phyloP scores from a whole-genome alignment of 2,329 filamentous ascomycete genomes.

The Karstenula rhodostoma region DNA sequence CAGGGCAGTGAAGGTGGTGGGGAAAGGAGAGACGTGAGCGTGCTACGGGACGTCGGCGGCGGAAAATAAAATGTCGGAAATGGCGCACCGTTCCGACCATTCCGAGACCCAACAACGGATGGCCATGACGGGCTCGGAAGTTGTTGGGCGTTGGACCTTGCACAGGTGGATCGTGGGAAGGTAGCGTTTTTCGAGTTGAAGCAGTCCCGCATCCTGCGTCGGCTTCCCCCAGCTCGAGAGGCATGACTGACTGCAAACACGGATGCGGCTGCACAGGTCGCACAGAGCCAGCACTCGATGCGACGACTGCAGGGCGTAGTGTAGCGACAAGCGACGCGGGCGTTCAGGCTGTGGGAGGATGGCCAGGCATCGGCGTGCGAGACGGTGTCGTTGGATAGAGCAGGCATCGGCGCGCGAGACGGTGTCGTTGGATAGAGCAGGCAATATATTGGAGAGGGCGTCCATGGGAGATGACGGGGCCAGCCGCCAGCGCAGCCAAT shows the following conservation, averaged over 20 bases:
- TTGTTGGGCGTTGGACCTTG: no score
- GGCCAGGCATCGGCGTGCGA: not conserved
- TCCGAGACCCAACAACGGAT: not conserved
- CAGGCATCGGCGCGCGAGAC: slow-evolving; percentile 12
- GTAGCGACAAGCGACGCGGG: slow-evolving; percentile 20
- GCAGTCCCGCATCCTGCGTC: no score
- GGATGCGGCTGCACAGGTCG: no score
- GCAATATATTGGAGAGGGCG: slow-evolving; percentile 20
- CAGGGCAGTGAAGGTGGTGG: not conserved
- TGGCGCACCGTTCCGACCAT: slow-evolving; percentile 3
- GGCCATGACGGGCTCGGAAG: no score
- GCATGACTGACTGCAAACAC: no score
- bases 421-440: slow-evolving; percentile 18
- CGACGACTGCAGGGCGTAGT: slow-evolving; percentile 24
- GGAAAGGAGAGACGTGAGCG: not conserved
- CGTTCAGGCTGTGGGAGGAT: slow-evolving; percentile 12
- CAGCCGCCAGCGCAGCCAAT: slow-evolving; percentile 19
- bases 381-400: slow-evolving; percentile 20
- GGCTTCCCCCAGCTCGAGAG: no score
- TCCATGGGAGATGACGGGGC: slow-evolving; percentile 11
- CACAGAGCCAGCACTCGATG: not conserved
- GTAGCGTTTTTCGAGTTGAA: no score
- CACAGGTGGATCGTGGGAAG: no score
- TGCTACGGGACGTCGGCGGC: not conserved
- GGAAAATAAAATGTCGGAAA: slow-evolving; percentile 10